Base-by-base conservation (phyloP, 129 eudicot species). In the Lonicera japonica region DNA sequence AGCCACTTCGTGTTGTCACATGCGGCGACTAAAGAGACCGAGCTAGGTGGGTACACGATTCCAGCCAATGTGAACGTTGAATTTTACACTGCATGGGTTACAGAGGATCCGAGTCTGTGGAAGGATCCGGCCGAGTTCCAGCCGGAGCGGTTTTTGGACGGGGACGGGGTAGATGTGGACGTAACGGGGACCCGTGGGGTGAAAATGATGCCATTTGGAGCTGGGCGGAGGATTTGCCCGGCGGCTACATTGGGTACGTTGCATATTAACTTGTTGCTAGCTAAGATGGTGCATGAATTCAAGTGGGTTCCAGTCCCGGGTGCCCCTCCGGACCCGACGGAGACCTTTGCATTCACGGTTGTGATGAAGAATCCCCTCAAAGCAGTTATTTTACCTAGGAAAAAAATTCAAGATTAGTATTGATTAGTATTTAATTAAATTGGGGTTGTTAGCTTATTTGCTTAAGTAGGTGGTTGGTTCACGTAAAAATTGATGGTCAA, bases 181-280 rank as follows among this genome's bases (percentile, higher is more conserved):
- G 77, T 85, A n/a, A 92, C 98, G 8, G 98, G 98, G 11, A 82
- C 58, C 65, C 66, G 70, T 47, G 95, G 90, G 0, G 82, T 87
- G 56, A 80, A 68, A 65, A 92, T 92, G 98, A 22, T 87, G 65
- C 98, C 98, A 12, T 92, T 92, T 25, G 98, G 98, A 12, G 82
- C 88, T 7, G 98, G 98, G 0, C 53, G 98, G 67, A 66, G 98
- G 83, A 87, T 92, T 25, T 92, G 98, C 74, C 98, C 98, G 63
- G 98, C 98, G 10, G 78, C 85, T 86, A 75, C 78, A 39, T 73
- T 92, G 66, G 98, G 98, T 22, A 74, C 80, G 62, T 69, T 92
- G 78, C 98, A 92, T 66, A 76, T 76, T 20, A 67, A 77, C 64
- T 21, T 92, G 70, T 65, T 92, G 84, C 72, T 92, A n/a, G 98